Conservation (phyloP, 192 early-diverging fungal genomes). For the Obelidium mucronatum region DNA sequence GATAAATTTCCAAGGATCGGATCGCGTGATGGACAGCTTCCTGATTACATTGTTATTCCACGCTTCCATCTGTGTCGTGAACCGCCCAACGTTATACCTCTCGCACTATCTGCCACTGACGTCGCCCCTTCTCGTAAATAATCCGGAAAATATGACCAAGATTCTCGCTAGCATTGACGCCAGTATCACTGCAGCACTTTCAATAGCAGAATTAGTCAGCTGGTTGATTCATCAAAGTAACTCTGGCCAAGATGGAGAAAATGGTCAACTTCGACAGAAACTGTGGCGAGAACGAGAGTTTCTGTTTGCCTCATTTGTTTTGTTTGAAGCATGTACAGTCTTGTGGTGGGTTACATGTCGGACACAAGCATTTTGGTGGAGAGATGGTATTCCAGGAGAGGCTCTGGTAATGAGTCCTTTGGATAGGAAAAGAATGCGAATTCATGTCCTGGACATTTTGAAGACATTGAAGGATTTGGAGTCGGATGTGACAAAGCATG, state of each 20-base stretch:
- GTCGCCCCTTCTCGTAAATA: too few species aligned
- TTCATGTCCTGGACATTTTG: neutral
- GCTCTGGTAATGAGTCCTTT: neutral
- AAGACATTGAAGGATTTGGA: slow-evolving; percentile 7
- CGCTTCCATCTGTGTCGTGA: too few species aligned
- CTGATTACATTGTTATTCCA: too few species aligned
- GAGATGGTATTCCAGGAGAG: neutral
- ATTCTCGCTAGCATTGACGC: neutral
- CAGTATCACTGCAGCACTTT: neutral
- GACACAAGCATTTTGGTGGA: neutral
- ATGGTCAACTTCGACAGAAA: neutral
- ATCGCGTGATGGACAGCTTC: too few species aligned
- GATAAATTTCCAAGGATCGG: too few species aligned
- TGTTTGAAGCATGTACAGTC: slow-evolving; percentile 1
- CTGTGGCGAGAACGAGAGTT: neutral
- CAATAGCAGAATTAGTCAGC: neutral
- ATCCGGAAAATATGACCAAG: neutral
- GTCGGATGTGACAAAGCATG: too few species aligned
- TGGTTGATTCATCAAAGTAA: neutral
- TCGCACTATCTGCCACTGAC: too few species aligned
- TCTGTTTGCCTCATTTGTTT: neutral
- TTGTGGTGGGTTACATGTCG: slow-evolving; percentile 7
- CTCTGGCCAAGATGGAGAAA: slow-evolving; percentile 8
- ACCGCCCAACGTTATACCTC: too few species aligned
- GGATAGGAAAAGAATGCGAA: neutral